Conservation (phyloP, 306 rosid species). For the Vigna angularis region DNA sequence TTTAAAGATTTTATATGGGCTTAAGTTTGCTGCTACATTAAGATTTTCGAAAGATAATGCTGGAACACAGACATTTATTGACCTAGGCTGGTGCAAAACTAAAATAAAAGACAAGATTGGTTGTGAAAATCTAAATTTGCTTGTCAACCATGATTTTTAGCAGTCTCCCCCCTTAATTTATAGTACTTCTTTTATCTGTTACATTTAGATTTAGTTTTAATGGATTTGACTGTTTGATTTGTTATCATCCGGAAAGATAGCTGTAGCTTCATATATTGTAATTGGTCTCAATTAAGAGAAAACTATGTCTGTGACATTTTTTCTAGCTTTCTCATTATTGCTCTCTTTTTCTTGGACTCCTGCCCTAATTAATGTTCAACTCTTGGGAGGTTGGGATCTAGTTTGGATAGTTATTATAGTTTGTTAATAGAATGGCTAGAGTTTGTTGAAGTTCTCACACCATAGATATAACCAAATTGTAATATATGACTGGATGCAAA, state of each 20-base stretch:
- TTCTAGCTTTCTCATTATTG: background rate
- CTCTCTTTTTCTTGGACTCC: background rate
- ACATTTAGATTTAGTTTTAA: conserved; percentile 6
- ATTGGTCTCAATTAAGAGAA: conserved; percentile 11
- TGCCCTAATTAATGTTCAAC: conserved; percentile 1
- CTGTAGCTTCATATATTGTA: background rate
- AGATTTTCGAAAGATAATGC: conserved; percentile 8
- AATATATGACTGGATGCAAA: no score
- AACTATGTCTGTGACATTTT: background rate
- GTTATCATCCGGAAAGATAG: background rate
- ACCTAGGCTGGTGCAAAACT: conserved; percentile 4
- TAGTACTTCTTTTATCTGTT: conserved; percentile 2
- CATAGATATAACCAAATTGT: no score
- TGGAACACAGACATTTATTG: conserved; percentile 27
- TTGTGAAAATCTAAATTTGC: background rate
- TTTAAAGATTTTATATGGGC: background rate
- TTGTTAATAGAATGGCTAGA: background rate
- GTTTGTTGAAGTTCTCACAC: no score
- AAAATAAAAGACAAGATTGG: conserved; percentile 26
- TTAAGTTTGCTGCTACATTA: background rate
- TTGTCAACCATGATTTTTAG: conserved; percentile 3
- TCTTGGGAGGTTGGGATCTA: background rate
- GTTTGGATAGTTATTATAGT: background rate
- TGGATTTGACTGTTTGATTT: background rate
- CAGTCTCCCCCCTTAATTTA: no score